Evolutionary conservation across 2,329 filamentous ascomycete genomes (phyloP), one percentile per base, ranked within the genome.

Genomic region (Lecanicillium sp.): DNA sequence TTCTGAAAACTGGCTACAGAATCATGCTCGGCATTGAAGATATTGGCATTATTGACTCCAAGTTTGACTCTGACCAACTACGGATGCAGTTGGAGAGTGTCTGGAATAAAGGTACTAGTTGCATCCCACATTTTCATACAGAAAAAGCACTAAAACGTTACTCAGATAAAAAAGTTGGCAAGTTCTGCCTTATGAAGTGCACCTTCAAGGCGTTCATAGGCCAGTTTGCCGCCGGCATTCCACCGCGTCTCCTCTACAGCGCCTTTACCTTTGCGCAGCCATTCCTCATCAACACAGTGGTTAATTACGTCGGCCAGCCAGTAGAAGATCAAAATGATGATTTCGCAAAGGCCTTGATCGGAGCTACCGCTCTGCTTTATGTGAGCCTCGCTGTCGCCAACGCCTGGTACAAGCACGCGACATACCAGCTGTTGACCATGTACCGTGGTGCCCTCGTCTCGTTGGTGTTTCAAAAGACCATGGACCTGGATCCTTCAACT

Each of bases 401-500:
- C 2, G 38, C 45, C 3, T 54, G 50, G 41, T 57, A 62, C 39
- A 54, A 55, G 20, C 61, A 65, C 40, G 46, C 55, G 18, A 58
- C 59, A 0, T 59, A 49, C 34, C 60, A 62, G 29, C 50, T 58
- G 15, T 55, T 62, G 17, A 57, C 60, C 10, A 58, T 61, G 53
- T 51, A 56, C 22, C 57, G 63, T 17, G 61, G 54, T 2, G 56
- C 52, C 2, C 40, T 66, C 3, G 49, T 60, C 4, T 65, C 68
- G 0, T 54, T 75, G 46, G 64, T 79, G 2, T 77, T 70, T 46
- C 60, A 63, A 15, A 69, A 70, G 46, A 69, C 67, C 0, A 41
- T 68, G 1, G 46, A 50, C 1, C 44, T 67, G n/a, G 53, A 53
- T 10, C 48, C 52, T 0, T 45, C 50, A 1, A 44, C 51, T 2